Evolutionary conservation across 257 asterid species (phyloP), one percentile per base, ranked within the genome.

Genomic region (Gentiana dahurica): DNA sequence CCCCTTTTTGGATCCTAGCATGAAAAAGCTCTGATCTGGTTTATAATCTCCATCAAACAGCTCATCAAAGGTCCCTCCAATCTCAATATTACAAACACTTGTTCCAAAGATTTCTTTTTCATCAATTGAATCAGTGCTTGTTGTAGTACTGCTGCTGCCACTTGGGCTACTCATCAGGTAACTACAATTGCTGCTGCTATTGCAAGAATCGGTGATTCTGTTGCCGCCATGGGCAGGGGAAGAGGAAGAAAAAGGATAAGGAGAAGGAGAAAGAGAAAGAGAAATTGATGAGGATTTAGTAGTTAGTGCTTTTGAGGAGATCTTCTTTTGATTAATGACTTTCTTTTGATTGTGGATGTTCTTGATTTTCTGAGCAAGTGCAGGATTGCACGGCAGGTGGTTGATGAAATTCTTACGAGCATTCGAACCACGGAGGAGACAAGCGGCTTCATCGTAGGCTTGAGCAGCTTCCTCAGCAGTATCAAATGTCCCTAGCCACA

Each of bases 401-500:
- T 79, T 80, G 53, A 72, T 55, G 81, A 88, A 88, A 60, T 85
- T 88, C 55, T 88, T 87, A 34, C 93, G 79, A 5, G 93, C 74
- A 61, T 81, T 82, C 3, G 94, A 80, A 8, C 96, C 96, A 1
- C 94, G 78, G 1, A 87, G 87, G 61, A 87, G 96, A 68, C 71
- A 84, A 2, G 94, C 94, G 4, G 96, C 96, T 71, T 87, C 94
- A 50, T 87, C 92, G 4, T 87, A 87, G 12, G 96, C 96, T 2
- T 59, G 87, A 4, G 94, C 96, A 38, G 96, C 96, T 62, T 87
- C 96, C 63, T 84, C 96, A 24, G 92, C 94, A 0, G 94, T 84
- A 59, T 87, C 92, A 53, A 87, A 87, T 0, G 94, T 87, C 4
- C 96, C 96, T 0, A 87, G 78, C 96, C 96, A 87, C 92, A 87